Conservation (phyloP, 2,329 filamentous ascomycete species). For the Fusarium duplospermum region DNA sequence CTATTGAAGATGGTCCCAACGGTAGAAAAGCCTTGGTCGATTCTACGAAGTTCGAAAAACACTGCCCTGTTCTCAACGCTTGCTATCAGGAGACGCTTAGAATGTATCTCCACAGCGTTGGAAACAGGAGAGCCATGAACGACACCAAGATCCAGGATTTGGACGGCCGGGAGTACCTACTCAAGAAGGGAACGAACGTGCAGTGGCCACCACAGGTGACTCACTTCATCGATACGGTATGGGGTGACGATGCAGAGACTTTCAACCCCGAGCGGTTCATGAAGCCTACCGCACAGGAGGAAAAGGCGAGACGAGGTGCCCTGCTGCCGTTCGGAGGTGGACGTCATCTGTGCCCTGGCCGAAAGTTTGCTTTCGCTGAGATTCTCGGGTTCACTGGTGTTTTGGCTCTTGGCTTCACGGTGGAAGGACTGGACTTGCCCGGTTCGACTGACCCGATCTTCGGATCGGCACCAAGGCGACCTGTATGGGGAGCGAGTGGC, state of each 20-base stretch:
- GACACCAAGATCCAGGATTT: constrained; percentile 51
- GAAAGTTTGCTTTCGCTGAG: constrained; percentile 48
- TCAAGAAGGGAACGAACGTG: constrained; percentile 41
- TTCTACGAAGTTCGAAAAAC: constrained; percentile 48
- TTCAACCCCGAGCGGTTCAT: constrained; percentile 42
- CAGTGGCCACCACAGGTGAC: constrained; percentile 39
- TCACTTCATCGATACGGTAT: constrained; percentile 32
- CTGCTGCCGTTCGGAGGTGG: constrained; percentile 50
- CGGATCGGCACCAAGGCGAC: constrained; percentile 9
- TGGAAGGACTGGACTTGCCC: constrained; percentile 29
- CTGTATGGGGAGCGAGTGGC: constrained; percentile 1
- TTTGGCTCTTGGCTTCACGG: constrained; percentile 12
- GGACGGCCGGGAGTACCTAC: constrained; percentile 37
- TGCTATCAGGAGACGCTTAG: constrained; percentile 59
- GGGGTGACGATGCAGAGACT: constrained; percentile 32
- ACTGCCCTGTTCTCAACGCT: constrained; percentile 55
- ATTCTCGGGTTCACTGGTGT: constrained; percentile 20
- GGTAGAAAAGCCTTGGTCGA: constrained; percentile 45
- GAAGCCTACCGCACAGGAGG: constrained; percentile 20
- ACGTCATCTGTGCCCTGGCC: constrained; percentile 47
- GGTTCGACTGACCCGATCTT: not conserved
- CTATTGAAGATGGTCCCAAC: not conserved
- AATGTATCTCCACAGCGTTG: constrained; percentile 50
- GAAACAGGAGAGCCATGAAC: constrained; percentile 52
- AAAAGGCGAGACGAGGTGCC: constrained; percentile 39